A percentile compares a stretch with the other conserved stretches of the same genome.
Conservation (phyloP, 2,329 filamentous ascomycete species). For the Ceratocystis cubensis region DNA sequence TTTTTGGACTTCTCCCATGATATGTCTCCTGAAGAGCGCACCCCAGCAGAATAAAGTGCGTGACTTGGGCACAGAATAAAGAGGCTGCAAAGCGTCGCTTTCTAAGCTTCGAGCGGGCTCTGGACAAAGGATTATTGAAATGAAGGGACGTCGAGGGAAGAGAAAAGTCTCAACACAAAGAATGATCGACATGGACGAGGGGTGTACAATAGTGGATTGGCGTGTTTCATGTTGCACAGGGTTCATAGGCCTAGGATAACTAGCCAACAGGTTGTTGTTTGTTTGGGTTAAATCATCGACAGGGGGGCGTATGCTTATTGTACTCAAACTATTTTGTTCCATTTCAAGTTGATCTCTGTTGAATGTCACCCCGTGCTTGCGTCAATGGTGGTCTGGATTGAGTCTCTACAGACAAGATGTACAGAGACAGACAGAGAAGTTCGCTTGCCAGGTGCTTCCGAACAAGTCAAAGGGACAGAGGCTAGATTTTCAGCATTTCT, state of each 20-base stretch:
- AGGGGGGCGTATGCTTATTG: neutral
- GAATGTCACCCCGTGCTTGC: neutral
- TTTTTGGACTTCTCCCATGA: neutral
- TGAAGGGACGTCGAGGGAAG: neutral
- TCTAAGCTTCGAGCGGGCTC: no score
- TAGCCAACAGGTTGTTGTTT: neutral
- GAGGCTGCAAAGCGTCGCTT: neutral
- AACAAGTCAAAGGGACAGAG: no score
- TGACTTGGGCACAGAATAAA: neutral
- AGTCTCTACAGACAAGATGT: no score
- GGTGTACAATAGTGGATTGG: neutral
- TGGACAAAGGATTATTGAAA: neutral
- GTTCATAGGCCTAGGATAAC: neutral
- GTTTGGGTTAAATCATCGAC: neutral
- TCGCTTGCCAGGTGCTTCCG: no score
- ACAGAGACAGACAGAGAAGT: no score
- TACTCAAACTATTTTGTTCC: neutral
- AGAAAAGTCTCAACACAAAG: neutral
- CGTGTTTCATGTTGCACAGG: slow-evolving; percentile 8
- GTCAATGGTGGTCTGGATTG: neutral
- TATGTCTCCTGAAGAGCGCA: neutral
- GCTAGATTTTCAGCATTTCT: no score
- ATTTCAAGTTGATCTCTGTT: neutral
- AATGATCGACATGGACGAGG: slow-evolving; percentile 9
- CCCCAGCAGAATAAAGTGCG: neutral